Base-by-base conservation (phyloP, 768 basidiomycete species). In the Calocybe indica region DNA sequence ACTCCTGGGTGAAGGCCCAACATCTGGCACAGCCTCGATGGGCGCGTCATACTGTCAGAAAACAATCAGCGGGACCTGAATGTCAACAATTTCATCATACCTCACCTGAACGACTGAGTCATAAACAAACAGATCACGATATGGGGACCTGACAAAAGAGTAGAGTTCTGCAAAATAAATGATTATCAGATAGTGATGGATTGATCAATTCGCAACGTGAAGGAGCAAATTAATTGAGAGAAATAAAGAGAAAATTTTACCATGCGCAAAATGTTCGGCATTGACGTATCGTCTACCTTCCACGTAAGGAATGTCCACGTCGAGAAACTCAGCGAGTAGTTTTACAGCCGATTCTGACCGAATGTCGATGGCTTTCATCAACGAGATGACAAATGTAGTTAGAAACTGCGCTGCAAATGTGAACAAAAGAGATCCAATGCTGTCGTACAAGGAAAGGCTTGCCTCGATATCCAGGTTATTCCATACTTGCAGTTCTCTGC, bases 231-330 rank as follows among this genome's bases (percentile, higher is more conserved):
- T 22, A 22, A 22, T 22, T 22, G 22, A 22, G 12, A n/a, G 5
- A 34, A 12, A 12, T 40, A 7, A 30, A 22, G 14, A 7, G 43
- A 22, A 39, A 44, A n/a, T 64, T 77, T 55, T 56, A 90, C 91
- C 92, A 66, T 97, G 93, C 6, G 86, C 89, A 67, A 96, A 94
- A 64, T 96, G 93, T 60, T 97, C 93, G 8, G 93, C 88, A 55
- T 90, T 88, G 22, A 72, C 64, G 49, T 78, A 73, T 46, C 82
- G 73, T 22, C 71, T 69, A 6, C 82, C 83, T 40, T 78, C 74
- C 14, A 61, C 60, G 50, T 82, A 81, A 2, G 76, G 73, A 3
- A 67, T 64, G 53, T 85, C 85, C 62, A 89, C 75, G 59, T 97
- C 93, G 40, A 97, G 73, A 66, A 93, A 94, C 55, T 95, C 93